Evolutionary conservation across 169 alveolate genomes (phyloP), one percentile per base, ranked within the genome.

Genomic region (Ichthyophthirius multifiliis): DNA sequence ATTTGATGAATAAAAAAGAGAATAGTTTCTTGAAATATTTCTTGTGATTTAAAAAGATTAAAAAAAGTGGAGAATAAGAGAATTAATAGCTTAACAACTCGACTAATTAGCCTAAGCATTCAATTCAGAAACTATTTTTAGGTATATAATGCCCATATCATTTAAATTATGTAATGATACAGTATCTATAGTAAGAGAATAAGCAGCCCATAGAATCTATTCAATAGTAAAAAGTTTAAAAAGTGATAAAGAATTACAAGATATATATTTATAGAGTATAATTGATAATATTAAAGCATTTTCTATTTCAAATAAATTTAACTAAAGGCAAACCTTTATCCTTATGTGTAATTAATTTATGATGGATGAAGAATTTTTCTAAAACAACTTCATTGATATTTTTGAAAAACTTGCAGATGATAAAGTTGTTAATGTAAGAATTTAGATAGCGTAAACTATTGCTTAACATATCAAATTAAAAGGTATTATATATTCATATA

Each of bases 21-120:
- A 76, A 27, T 55, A 62, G 48, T 62, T 76, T 27, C 16, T 76
- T 20, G 83, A 76, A 35, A 76, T 76, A 23, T 63, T 76, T 12
- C 30, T 47, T 55, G 39, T 7, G 4, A 18, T 32, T 47, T 18
- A 76, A 73, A 76, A 64, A 62, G 83, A 76, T 55, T 20, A 47
- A 32, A 76, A 76, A 37, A 76, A 76, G 31, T 76, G 83, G 83
- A 76, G 83, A 76, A 76, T 76, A 12, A 63, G 83, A 16, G 23
- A 47, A 48, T 43, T 76, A 13, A 76, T 76, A 3, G 75, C 83
- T 10, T 55, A 63, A 41, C 62, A 76, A 63, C 35, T 76, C 4
- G 23, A 55, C 9, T 31, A 76, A 27, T 13, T 76, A 9, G 75
- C 65, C 12, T 41, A 63, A 37, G 39, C 62, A 13, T 76, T 55